Evolutionary conservation across 495 filamentous ascomycete genomes (phyloP).

Genomic region (Rostrohypoxylon terebratum): DNA sequence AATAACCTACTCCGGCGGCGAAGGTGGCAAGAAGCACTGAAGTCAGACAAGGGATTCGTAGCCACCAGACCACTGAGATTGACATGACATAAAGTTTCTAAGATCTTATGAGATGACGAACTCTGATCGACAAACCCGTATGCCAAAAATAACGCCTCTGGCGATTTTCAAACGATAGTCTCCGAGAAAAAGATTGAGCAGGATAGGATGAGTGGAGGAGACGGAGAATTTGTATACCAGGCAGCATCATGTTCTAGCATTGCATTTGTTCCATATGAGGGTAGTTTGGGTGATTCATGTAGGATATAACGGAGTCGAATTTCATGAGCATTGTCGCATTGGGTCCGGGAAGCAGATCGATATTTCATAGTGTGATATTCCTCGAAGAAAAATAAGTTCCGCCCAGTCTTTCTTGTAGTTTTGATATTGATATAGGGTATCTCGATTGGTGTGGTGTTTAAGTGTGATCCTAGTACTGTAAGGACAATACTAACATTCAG

Average conservation of each 20-base stretch:
- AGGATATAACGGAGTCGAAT: conserved; percentile 28
- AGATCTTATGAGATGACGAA: not conserved
- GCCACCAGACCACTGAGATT: not conserved
- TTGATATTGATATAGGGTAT: not conserved
- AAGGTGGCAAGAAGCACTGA: conserved; percentile 51
- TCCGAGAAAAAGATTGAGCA: not conserved
- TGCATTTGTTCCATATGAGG: conserved; percentile 28
- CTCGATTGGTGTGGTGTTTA: conserved; percentile 19
- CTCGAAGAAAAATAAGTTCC: conserved; percentile 2
- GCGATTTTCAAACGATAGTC: not conserved
- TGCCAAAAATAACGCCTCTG: not conserved
- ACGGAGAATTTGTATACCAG: conserved; percentile 41
- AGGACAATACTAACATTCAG: not conserved
- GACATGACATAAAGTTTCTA: not conserved
- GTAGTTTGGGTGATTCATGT: conserved; percentile 33
- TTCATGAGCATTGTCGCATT: conserved; percentile 5
- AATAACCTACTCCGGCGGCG: conserved; percentile 66
- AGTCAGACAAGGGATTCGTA: not conserved
- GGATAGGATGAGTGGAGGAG: not conserved
- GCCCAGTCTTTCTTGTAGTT: not conserved
- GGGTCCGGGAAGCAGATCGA: not conserved
- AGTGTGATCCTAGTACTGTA: not conserved
- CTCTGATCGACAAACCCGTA: not conserved
- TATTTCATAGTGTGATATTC: conserved; percentile 16
- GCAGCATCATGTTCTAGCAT: conserved; percentile 21